Percentiles rank a stretch among this genome's conserved stretches.
These are phyloP conservation scores for Candida montana DNA, from an alignment of 805 yeast species.

Conservation along the genomic window DNA sequence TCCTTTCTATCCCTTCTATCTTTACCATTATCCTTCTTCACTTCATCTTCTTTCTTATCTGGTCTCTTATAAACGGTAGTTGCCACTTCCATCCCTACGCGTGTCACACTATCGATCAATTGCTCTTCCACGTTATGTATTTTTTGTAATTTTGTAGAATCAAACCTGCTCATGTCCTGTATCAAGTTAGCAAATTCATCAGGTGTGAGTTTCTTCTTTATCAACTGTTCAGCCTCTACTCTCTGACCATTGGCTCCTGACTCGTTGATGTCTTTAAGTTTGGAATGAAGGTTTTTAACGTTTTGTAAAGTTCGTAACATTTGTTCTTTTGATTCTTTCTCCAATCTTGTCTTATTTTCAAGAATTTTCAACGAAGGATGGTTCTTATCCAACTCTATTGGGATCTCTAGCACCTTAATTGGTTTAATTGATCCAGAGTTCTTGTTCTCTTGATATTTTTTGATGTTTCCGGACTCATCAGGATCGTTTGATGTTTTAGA, in stretches of 20 bases:
- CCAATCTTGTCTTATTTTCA: constrained; percentile 13
- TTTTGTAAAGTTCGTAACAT: background rate
- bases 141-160: background rate
- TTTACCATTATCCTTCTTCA: constrained; percentile 8
- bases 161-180: background rate
- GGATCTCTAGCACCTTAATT: constrained; percentile 15
- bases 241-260: too few relatives aligned
- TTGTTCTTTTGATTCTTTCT: constrained; percentile 8
- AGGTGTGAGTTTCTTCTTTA: background rate
- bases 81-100: background rate
- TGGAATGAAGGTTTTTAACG: background rate
- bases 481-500: too few relatives aligned
- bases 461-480: too few relatives aligned
- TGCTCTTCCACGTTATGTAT: background rate
- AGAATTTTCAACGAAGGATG: constrained; percentile 18
- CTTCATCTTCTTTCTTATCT: constrained; percentile 4
- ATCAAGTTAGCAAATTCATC: background rate
- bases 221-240: background rate
- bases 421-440: background rate
- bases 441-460: background rate
- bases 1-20: constrained; percentile 15
- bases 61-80: background rate
- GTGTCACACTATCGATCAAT: background rate
- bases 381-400: constrained; percentile 15
- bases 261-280: too few relatives aligned